Conservation (phyloP, 2,329 filamentous ascomycete genomes). For the Leptographium radiaticola region DNA sequence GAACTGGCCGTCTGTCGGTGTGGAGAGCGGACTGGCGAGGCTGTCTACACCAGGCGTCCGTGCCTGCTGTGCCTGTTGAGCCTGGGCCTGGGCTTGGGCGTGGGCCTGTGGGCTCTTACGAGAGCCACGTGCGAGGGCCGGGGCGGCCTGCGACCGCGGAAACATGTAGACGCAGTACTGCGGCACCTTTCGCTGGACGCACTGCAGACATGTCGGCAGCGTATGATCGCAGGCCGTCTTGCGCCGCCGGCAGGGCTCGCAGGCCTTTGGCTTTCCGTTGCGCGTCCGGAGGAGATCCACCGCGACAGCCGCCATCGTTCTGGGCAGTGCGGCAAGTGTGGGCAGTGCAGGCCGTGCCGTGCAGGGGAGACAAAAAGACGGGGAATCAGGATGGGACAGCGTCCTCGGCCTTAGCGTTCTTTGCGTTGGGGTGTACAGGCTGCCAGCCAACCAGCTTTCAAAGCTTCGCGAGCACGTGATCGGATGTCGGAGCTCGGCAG, state of each 20-base stretch:
- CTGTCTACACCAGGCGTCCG: background rate
- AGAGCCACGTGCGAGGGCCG: background rate
- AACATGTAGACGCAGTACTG: background rate
- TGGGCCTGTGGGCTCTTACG: background rate
- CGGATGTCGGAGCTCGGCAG: background rate
- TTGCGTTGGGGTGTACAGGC: too few relatives aligned
- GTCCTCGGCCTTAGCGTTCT: too few relatives aligned
- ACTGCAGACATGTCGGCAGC: background rate
- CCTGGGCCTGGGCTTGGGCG: too few relatives aligned
- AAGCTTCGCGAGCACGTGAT: background rate
- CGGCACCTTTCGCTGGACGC: background rate
- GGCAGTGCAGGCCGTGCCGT: too few relatives aligned
- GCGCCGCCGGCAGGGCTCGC: conserved; percentile 1
- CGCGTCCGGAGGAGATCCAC: background rate
- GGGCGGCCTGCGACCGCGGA: background rate
- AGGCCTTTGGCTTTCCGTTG: conserved; percentile 2
- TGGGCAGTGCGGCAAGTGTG: background rate
- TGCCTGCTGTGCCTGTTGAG: background rate
- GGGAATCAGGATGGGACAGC: too few relatives aligned
- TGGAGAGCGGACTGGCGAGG: background rate
- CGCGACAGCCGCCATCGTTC: background rate
- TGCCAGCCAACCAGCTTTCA: too few relatives aligned
- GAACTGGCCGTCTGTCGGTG: background rate
- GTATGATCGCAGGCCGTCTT: conserved; percentile 3
- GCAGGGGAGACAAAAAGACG: too few relatives aligned